Percentiles rank a stretch among this genome's conserved stretches.
These are phyloP conservation scores for Kodamaea fukazawae DNA, from an alignment of 805 yeast genomes.

Conservation along the genomic window DNA sequence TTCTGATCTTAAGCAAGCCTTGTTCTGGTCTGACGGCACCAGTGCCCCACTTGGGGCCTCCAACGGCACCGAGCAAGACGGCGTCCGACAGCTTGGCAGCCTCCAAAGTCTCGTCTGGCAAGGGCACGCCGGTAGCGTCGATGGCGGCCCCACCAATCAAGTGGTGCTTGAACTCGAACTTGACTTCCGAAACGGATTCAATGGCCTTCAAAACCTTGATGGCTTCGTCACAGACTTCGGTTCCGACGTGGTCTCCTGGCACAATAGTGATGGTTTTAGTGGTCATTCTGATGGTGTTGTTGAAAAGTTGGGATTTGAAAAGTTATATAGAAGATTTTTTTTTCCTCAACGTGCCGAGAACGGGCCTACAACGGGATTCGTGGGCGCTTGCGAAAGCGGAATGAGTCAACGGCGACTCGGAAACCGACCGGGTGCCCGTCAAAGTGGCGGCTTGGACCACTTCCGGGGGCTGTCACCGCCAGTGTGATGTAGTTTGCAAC, in stretches of 20 bases:
- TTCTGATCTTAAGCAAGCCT: conserved; percentile 90
- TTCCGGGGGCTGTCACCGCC: neutral
- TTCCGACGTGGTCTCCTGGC: conserved; percentile 97
- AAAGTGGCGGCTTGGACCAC: no score
- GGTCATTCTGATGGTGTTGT: conserved; percentile 7
- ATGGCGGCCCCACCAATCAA: conserved; percentile 98
- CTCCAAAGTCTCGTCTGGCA: conserved; percentile 78
- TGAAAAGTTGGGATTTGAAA: neutral
- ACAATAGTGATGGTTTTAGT: conserved; percentile 76
- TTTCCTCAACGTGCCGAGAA: conserved; percentile 2
- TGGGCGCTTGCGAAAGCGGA: neutral
- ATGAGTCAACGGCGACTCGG: no score
- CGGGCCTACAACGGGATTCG: conserved; percentile 7
- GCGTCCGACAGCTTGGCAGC: conserved; percentile 90
- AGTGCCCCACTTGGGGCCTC: conserved; percentile 99
- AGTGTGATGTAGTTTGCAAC: neutral
- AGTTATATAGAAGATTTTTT: conserved; percentile 1
- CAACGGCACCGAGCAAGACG: conserved; percentile 96
- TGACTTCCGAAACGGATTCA: conserved; percentile 42
- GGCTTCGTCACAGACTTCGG: conserved; percentile 87
- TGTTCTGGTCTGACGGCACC: conserved; percentile 96
- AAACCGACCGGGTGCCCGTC: no score
- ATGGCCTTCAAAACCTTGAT: conserved; percentile 86
- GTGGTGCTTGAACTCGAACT: conserved; percentile 77
- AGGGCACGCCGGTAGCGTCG: conserved; percentile 92